A percentile compares a stretch with the other conserved stretches of the same genome.
These are phyloP conservation scores for Sphaceloma murrayae DNA, from an alignment of 2,329 filamentous ascomycete species.

Conservation along the genomic window DNA sequence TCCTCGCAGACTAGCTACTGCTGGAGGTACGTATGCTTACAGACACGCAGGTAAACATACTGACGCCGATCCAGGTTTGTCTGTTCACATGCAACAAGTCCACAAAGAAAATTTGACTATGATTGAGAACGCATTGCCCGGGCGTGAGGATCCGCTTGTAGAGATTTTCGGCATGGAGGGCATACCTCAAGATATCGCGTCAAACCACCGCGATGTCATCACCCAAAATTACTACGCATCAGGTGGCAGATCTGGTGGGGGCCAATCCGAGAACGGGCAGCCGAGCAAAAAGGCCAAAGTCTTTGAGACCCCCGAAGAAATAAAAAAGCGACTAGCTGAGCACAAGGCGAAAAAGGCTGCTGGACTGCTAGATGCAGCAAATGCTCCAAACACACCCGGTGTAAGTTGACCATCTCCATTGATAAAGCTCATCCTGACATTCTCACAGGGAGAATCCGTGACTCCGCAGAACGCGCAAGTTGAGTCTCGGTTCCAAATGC, in stretches of 20 bases:
- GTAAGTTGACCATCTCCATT: constrained; percentile 11
- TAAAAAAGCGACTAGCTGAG: constrained; percentile 71
- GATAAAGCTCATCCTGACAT: constrained; percentile 1
- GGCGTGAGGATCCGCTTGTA: constrained; percentile 73
- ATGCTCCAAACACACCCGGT: constrained; percentile 16
- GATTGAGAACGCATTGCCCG: constrained; percentile 86
- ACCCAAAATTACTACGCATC: constrained; percentile 76
- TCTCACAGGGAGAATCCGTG: constrained; percentile 12
- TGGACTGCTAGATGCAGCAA: constrained; percentile 11
- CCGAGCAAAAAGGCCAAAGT: constrained; percentile 53
- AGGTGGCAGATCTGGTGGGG: constrained; percentile 67
- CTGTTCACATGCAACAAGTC: constrained; percentile 95
- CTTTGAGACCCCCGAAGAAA: constrained; percentile 63
- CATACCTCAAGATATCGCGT: constrained; percentile 74
- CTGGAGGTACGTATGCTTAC: constrained; percentile 58
- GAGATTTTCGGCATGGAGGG: constrained; percentile 99
- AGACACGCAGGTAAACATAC: not conserved
- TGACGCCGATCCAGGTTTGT: constrained; percentile 55
- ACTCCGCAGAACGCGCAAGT: constrained; percentile 15
- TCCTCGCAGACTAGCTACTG: constrained; percentile 78
- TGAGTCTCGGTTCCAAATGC: constrained; percentile 6
- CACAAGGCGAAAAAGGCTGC: constrained; percentile 57
- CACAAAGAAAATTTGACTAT: constrained; percentile 84
- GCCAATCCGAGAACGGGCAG: constrained; percentile 67
- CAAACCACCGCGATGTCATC: constrained; percentile 78